Percentiles rank a stretch among this genome's conserved stretches.
These are phyloP conservation scores for Eucalyptus sp. DNA, from an alignment of 345 rosid genomes.

Conservation along the genomic window DNA sequence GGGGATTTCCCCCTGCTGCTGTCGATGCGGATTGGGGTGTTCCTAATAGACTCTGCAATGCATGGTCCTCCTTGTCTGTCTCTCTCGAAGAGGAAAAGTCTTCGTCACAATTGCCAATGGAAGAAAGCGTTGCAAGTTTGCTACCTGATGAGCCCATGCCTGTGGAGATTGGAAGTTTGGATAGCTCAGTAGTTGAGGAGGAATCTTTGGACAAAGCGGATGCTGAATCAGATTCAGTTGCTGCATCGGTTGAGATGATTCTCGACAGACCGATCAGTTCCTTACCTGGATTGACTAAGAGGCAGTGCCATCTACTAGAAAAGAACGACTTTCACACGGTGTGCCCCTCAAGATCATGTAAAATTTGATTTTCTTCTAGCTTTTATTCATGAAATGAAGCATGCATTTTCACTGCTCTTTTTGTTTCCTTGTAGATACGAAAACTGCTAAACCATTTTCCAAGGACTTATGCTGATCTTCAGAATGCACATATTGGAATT, in stretches of 20 bases:
- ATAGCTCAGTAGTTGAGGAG: constrained; percentile 1
- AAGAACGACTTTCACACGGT: constrained; percentile 84
- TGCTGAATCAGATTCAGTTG: background rate
- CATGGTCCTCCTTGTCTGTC: constrained; percentile 30
- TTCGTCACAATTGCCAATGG: constrained; percentile 8
- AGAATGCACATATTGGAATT: constrained; percentile 63
- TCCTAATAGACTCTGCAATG: constrained; percentile 22
- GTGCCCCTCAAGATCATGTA: constrained; percentile 5
- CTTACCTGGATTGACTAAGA: constrained; percentile 57
- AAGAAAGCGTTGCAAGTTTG: constrained; percentile 9
- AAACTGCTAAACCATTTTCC: constrained; percentile 89
- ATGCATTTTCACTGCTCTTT: constrained; percentile 1
- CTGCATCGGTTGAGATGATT: constrained; percentile 13
- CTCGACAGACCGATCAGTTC: constrained; percentile 47
- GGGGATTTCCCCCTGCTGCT: constrained; percentile 20
- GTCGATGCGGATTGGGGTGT: constrained; percentile 32
- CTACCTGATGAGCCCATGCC: constrained; percentile 6
- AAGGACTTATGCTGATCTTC: constrained; percentile 85
- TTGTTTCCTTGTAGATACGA: constrained; percentile 39
- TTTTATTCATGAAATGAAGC: background rate
- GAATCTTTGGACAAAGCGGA: constrained; percentile 1
- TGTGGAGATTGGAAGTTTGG: constrained; percentile 15
- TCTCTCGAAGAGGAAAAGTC: constrained; percentile 20
- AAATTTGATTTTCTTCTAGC: background rate
- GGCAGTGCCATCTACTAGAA: constrained; percentile 48